A percentile compares a stretch with the other conserved stretches of the same genome.
Conservation (phyloP, 202 grass and related monocot genomes). For the Bolboschoenoplectus hybrid region DNA sequence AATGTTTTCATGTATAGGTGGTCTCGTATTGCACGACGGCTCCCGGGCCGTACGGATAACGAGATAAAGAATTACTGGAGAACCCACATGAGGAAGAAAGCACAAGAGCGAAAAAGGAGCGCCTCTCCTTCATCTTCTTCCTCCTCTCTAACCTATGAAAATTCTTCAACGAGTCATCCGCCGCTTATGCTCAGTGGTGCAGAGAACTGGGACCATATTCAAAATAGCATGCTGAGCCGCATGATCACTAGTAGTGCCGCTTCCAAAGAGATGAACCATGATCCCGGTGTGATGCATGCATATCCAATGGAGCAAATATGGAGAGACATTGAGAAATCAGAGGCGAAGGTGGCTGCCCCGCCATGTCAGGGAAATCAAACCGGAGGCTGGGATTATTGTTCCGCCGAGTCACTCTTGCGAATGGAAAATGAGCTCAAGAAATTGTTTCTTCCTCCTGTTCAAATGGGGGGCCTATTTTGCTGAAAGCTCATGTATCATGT, state of each 20-base stretch:
- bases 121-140: constrained; percentile 62
- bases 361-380: constrained; percentile 46
- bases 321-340: constrained; percentile 72
- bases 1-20: constrained; percentile 52
- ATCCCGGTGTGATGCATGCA: constrained; percentile 44
- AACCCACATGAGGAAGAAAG: constrained; percentile 94
- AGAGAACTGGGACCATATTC: constrained; percentile 39
- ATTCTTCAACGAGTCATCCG: constrained; percentile 41
- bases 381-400: constrained; percentile 55
- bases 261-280: constrained; percentile 42
- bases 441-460: constrained; percentile 46
- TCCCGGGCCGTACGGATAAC: constrained; percentile 84
- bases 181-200: constrained; percentile 40
- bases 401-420: constrained; percentile 48
- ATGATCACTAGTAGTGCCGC: constrained; percentile 37
- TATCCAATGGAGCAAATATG: constrained; percentile 94
- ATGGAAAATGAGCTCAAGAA: constrained; percentile 63
- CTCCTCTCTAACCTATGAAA: constrained; percentile 62
- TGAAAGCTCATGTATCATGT: neutral
- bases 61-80: constrained; percentile 98
- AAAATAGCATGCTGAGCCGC: constrained; percentile 38
- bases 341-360: constrained; percentile 32
- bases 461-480: constrained; percentile 17
- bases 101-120: constrained; percentile 71
- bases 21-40: constrained; percentile 71